phyloP scores from a whole-genome alignment of 2,329 filamentous ascomycete genomes.

The Botrytis aclada region DNA sequence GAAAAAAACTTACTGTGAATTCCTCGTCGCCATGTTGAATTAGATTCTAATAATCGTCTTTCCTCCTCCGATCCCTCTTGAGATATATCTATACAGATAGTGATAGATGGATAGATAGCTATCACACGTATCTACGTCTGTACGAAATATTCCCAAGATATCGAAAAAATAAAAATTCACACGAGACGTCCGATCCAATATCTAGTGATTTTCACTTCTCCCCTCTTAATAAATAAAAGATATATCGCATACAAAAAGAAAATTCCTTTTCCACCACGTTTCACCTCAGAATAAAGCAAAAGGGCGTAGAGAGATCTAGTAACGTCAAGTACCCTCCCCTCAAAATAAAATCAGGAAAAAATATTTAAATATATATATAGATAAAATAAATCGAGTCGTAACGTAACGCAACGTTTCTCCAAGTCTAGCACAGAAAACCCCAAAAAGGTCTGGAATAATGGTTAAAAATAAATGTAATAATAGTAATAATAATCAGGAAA shows the following conservation, averaged over 20 bases:
- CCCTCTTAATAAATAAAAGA: not conserved
- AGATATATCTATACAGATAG: not conserved
- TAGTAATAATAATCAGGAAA: not conserved
- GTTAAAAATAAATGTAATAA: not conserved
- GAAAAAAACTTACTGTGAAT: slow-evolving; percentile 13
- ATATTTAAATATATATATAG: not conserved
- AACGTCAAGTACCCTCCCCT: not conserved
- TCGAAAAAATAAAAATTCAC: not conserved
- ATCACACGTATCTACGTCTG: not conserved
- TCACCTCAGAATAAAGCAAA: not conserved
- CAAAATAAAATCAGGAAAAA: not conserved
- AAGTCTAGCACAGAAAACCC: not conserved
- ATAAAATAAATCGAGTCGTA: not conserved
- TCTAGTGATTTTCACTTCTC: slow-evolving; percentile 6
- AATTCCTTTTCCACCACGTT: not conserved
- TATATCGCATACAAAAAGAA: not conserved
- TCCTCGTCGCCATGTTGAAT: slow-evolving; percentile 15
- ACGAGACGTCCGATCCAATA: not conserved
- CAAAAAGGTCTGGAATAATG: not conserved
- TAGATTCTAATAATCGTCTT: not conserved
- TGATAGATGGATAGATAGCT: not conserved
- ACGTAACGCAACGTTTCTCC: not conserved
- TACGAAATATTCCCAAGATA: not conserved
- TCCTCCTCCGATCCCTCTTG: not conserved
- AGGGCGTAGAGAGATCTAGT: not conserved